phyloP scores from a whole-genome alignment of 805 yeast genomes.

The Saturnispora ahearnii region DNA sequence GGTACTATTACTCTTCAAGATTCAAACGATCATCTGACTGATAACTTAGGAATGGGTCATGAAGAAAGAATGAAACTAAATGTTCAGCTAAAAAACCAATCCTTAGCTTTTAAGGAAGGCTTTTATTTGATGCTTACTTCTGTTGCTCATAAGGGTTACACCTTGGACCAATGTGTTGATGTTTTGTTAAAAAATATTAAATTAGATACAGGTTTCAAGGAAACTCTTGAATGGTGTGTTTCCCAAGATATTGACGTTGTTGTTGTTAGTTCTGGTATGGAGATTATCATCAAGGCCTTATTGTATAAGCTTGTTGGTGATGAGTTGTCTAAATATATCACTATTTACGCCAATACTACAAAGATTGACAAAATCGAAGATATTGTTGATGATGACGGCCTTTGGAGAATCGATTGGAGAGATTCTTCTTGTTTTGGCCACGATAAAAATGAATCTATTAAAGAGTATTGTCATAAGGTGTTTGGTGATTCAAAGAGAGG shows the following conservation, averaged over 20 bases:
- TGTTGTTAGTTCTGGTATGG: conserved; percentile 90
- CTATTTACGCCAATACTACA: conserved; percentile 66
- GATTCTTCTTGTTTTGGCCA: conserved; percentile 91
- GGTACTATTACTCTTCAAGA: conserved; percentile 96
- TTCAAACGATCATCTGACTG: conserved; percentile 87
- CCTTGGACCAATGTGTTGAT: conserved; percentile 71
- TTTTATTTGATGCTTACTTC: conserved; percentile 81
- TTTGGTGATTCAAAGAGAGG: conserved; percentile 36
- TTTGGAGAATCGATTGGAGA: conserved; percentile 80
- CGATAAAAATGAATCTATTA: conserved; percentile 81
- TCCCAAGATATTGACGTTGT: conserved; percentile 68
- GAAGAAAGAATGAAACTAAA: conserved; percentile 58
- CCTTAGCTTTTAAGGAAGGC: conserved; percentile 69
- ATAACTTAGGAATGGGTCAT: conserved; percentile 77
- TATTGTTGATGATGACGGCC: conserved; percentile 30
- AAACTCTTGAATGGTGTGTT: conserved; percentile 72
- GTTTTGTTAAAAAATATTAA: conserved; percentile 53
- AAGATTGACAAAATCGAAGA: conserved; percentile 67
- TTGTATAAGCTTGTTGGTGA: conserved; percentile 50
- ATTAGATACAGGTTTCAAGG: conserved; percentile 85
- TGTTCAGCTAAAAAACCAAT: conserved; percentile 61
- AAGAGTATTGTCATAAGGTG: conserved; percentile 31
- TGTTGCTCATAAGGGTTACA: conserved; percentile 38
- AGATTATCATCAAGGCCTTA: conserved; percentile 77
- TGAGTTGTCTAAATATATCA: conserved; percentile 61